Evolutionary conservation across 2,329 filamentous ascomycete genomes (phyloP).

Genomic region (Sclerotinia borealis): DNA sequence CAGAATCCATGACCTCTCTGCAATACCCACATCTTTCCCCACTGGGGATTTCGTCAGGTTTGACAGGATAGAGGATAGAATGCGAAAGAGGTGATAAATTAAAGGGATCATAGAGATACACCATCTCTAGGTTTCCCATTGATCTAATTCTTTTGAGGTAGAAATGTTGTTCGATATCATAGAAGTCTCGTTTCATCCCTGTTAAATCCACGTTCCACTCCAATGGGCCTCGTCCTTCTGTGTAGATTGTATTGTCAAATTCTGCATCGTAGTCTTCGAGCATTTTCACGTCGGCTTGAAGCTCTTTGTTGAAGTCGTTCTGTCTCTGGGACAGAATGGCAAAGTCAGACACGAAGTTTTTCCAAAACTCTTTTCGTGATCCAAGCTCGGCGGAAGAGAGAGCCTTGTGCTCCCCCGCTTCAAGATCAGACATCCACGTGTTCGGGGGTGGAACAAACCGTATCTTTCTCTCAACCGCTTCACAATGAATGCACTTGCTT

Average conservation of each 20-base stretch:
- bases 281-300: too few species aligned
- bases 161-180: background rate
- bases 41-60: background rate
- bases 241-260: background rate
- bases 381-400: background rate
- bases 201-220: background rate
- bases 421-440: background rate
- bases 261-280: background rate
- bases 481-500: background rate
- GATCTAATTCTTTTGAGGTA: background rate
- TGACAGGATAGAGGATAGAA: background rate
- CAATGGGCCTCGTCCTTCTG: background rate
- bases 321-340: background rate
- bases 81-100: background rate
- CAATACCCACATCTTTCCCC: background rate
- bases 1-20: background rate
- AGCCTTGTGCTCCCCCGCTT: background rate
- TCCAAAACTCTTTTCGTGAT: background rate
- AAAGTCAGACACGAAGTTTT: background rate
- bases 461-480: background rate
- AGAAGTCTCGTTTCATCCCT: background rate
- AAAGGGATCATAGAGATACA: background rate
- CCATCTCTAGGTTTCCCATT: background rate
- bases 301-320: too few species aligned
- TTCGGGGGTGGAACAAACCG: background rate